Base-by-base conservation (phyloP, 768 basidiomycete genomes). In the Xerocomus brunneocitrinus region DNA sequence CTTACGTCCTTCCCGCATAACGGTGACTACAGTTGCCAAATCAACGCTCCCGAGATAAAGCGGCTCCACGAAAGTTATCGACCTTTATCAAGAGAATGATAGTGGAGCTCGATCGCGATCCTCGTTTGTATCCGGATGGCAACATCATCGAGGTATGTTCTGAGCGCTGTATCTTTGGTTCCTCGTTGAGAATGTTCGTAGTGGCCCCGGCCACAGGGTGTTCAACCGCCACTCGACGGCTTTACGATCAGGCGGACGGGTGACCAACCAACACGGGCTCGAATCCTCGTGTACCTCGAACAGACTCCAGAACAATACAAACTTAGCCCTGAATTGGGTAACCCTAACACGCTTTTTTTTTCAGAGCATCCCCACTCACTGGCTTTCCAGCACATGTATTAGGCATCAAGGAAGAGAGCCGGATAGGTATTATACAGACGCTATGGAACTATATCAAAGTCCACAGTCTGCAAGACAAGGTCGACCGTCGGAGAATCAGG, bases 381-480 rank as follows among this genome's bases (percentile, higher is more conserved):
- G 32, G 22, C 5, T 8, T 32, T 31, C 32, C 55, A 87, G 87
- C 76, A 1, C 76, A 74, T 42, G 67, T 93, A 12, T 75, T 98
- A 35, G 86, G 84, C 19, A 78, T 94, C 66, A 87, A 88, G 60
- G 89, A 97, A 65, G 92, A 91, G 28, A 91, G 89, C 34, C 80
- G 91, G 28, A 74, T 86, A 24, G 90, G 87, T 6, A 81, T 91
- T 16, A 79, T 95, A 16, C 85, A 91, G 52, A 81, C 89, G 0
- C 67, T 97, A 9, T 98, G 95, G 95, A 90, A 88, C 62, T 93
- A 95, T 61, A 88, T 97, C 72, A 95, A 94, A 66, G 19, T 19
- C 19, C 77, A 92, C 59, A 81, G 83, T 25, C 71, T 95, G 16
- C 90, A 92, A 68, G 91, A 92, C 68, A 91, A 91, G 59, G 80